A percentile compares a stretch with the other conserved stretches of the same genome.
phyloP scores from a whole-genome alignment of 257 asterid species.

The Henckelia pumila region DNA sequence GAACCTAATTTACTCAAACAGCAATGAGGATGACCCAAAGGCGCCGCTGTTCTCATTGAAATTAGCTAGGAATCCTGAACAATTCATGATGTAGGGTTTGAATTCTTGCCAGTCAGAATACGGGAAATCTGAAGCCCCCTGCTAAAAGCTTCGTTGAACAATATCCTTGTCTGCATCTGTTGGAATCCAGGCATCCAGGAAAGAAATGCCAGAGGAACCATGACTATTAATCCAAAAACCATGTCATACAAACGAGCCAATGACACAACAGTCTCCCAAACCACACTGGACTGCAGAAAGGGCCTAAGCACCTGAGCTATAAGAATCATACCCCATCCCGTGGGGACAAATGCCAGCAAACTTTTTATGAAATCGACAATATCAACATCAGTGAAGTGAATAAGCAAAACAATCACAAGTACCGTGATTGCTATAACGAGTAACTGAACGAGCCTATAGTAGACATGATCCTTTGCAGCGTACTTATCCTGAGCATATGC shows the following conservation, averaged over 20 bases:
- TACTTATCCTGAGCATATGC: conserved; percentile 81
- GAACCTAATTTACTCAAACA: background rate
- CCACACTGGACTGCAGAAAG: conserved; percentile 70
- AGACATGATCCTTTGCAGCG: conserved; percentile 64
- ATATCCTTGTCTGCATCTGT: conserved; percentile 84
- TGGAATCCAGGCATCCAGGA: conserved; percentile 99
- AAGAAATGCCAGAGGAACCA: conserved; percentile 78
- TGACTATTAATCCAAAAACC: conserved; percentile 60
- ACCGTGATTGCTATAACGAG: conserved; percentile 49
- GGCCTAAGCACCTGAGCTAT: conserved; percentile 92
- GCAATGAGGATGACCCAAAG: background rate
- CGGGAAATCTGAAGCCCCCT: conserved; percentile 95
- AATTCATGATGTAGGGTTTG: conserved; percentile 34
- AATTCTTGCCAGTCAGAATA: conserved; percentile 74
- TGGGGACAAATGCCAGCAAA: conserved; percentile 86
- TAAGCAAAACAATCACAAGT: conserved; percentile 47
- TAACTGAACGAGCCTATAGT: conserved; percentile 80
- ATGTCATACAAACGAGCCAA: conserved; percentile 54
- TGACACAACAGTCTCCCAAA: conserved; percentile 85
- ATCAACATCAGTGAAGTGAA: conserved; percentile 45
- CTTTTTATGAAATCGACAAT: conserved; percentile 58
- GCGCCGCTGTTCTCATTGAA: background rate
- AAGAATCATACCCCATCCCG: conserved; percentile 94
- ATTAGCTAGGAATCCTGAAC: conserved; percentile 28
- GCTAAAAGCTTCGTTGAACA: conserved; percentile 87